Evolutionary conservation across 768 basidiomycete species (phyloP), one percentile per base, ranked within the genome.

Genomic region (Suillus tomentosus): DNA sequence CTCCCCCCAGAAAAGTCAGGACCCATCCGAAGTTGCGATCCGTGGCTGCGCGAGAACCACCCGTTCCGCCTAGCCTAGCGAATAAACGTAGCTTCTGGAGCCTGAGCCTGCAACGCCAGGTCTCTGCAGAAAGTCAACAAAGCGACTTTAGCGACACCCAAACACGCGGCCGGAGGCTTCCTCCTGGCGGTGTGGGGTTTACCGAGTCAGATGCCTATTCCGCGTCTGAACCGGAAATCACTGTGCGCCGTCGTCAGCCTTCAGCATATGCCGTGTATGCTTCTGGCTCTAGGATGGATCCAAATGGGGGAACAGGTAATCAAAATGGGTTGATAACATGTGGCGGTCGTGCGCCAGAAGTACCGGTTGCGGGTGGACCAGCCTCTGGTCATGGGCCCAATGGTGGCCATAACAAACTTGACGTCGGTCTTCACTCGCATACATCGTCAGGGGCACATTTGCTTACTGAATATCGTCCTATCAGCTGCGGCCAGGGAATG

Each of bases 11-110:
- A 6, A 71, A 60, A 56, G 53, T 63, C 64, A 77, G 68, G 24
- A 66, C 72, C 1, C 76, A 76, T 51, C 74, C 74, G 0, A 77
- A 76, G 34, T 64, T 76, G 2, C 74, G 76, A 43, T 39, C 68
- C 1, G 67, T 72, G 31, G 70, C 11, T 62, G 67, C 64, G 0
- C 75, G 74, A 19, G 75, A 77, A 19, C 74, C 74, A 0, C 74
- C 74, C 37, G 74, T 75, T 1, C 74, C 74, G 1, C 74, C 74
- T 19, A 72, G 72, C 1, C 71, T 75, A 40, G 74, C 69, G n/a
- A 71, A 77, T 48, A 60, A 73, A 19, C 67, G 66, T 8, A 70
- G 70, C n/a, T 70, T 65, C 62, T 62, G 76, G 63, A 67, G 53
- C 27, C 27, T 67, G 8, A 65, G 68, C 27, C 42, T 72, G 3